phyloP scores from a whole-genome alignment of 257 asterid species.

The Lycium barbarum region DNA sequence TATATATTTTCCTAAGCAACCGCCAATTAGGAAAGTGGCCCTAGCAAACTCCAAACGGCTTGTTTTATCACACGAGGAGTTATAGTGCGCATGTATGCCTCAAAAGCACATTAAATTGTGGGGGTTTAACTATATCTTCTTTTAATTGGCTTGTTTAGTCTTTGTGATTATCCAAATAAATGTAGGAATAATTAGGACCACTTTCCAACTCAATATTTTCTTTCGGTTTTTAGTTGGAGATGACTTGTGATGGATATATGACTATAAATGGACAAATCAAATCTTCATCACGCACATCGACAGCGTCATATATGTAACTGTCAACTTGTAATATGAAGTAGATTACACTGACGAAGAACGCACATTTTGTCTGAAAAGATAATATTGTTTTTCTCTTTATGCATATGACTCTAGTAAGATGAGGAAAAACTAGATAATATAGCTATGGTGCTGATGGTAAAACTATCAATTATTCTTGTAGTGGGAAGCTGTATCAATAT shows the following conservation, averaged over 20 bases:
- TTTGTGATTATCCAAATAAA: background rate
- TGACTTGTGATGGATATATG: background rate
- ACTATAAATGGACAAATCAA: background rate
- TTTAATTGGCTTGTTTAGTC: background rate
- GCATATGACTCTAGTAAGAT: slow-evolving; percentile 28
- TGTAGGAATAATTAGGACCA: background rate
- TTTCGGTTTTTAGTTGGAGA: slow-evolving; percentile 9
- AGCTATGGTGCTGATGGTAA: background rate
- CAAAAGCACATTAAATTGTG: background rate
- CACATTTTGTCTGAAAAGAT: background rate
- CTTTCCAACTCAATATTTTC: background rate
- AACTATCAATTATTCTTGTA: background rate
- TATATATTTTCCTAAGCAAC: background rate
- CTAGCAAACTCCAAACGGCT: background rate
- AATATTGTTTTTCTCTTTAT: background rate
- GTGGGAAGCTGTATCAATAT: background rate
- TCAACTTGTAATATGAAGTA: background rate
- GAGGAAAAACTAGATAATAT: background rate
- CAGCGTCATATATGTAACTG: slow-evolving; percentile 10
- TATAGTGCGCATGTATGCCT: background rate
- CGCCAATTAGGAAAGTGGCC: background rate
- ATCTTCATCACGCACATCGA: slow-evolving; percentile 22
- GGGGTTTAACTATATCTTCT: background rate
- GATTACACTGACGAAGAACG: slow-evolving; percentile 36
- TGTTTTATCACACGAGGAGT: background rate